phyloP scores from a whole-genome alignment of 2,329 filamentous ascomycete genomes.

The Diaporthe sp. region DNA sequence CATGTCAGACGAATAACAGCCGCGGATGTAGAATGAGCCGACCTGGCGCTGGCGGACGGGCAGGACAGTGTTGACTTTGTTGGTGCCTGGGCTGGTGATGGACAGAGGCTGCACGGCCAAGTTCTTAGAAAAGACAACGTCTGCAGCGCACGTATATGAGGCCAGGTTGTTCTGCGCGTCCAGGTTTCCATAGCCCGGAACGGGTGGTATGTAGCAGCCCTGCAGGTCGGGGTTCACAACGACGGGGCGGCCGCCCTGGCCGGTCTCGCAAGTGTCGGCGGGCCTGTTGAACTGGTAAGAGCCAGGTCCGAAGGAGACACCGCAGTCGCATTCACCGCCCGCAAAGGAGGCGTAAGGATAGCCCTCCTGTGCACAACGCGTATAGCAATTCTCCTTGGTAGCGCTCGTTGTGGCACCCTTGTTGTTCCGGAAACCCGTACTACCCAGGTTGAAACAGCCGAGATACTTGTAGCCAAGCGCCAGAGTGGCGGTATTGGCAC shows the following conservation, averaged over 20 bases:
- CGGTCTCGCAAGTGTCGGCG: conserved; percentile 46
- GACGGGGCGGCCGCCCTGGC: conserved; percentile 55
- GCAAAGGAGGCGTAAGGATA: background rate
- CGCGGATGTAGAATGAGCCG: background rate
- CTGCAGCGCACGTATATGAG: conserved; percentile 44
- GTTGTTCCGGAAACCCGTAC: background rate
- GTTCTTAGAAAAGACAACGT: background rate
- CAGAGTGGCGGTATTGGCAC: background rate
- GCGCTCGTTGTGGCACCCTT: too few species aligned
- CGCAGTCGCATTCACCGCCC: conserved; percentile 39
- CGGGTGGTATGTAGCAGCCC: conserved; percentile 57
- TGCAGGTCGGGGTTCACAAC: conserved; percentile 65
- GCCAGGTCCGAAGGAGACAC: conserved; percentile 37
- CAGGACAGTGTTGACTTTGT: background rate
- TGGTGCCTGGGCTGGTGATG: background rate
- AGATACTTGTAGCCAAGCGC: conserved; percentile 1
- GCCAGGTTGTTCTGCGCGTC: conserved; percentile 9
- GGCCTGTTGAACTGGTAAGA: conserved; percentile 37
- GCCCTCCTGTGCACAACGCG: background rate
- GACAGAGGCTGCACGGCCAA: background rate
- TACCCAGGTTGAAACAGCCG: background rate
- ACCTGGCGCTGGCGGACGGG: conserved; percentile 5
- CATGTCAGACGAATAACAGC: background rate
- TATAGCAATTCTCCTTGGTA: background rate
- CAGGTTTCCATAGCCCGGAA: conserved; percentile 46